Evolutionary conservation across 2,329 filamentous ascomycete species (phyloP).

Genomic region (Ophiocordyceps camponoti-leonardi): DNA sequence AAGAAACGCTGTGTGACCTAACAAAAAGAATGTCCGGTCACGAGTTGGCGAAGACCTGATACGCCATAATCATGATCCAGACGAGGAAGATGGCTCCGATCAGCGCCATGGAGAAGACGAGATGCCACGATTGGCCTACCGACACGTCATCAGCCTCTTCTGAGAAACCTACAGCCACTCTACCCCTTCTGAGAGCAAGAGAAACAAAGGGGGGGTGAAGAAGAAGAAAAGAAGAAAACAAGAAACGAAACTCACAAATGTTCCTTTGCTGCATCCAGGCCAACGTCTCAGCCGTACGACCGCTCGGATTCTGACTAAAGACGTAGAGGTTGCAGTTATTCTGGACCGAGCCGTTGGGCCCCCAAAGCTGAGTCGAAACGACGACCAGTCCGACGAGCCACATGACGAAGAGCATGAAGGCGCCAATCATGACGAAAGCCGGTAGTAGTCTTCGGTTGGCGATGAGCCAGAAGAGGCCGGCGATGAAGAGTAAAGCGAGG

Average conservation of each 20-base stretch:
- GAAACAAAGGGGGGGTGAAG: too few relatives aligned
- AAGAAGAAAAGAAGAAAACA: too few relatives aligned
- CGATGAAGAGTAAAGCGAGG: conserved; percentile 49
- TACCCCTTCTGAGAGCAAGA: too few relatives aligned
- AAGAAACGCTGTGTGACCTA: background rate
- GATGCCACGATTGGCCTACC: conserved; percentile 43
- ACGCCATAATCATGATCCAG: conserved; percentile 54
- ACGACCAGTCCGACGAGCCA: conserved; percentile 51
- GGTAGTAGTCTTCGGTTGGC: conserved; percentile 42
- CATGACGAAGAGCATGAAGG: conserved; percentile 49
- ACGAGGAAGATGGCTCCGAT: conserved; percentile 42
- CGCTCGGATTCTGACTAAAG: conserved; percentile 29
- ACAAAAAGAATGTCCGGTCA: too few relatives aligned
- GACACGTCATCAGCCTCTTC: background rate
- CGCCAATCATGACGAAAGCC: conserved; percentile 44
- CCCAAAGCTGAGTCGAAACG: conserved; percentile 45
- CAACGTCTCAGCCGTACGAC: conserved; percentile 35
- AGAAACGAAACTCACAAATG: conserved; percentile 35
- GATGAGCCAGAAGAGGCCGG: conserved; percentile 45
- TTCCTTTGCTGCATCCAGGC: conserved; percentile 47
- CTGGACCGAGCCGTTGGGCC: conserved; percentile 39
- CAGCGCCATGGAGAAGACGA: conserved; percentile 45
- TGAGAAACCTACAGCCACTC: too few relatives aligned
- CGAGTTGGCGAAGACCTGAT: conserved; percentile 40
- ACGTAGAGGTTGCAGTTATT: conserved; percentile 42